These are phyloP conservation scores for Polytrichum commune DNA, from an alignment of 225 moss, liverwort and hornwort genomes.

Conservation along the genomic window DNA sequence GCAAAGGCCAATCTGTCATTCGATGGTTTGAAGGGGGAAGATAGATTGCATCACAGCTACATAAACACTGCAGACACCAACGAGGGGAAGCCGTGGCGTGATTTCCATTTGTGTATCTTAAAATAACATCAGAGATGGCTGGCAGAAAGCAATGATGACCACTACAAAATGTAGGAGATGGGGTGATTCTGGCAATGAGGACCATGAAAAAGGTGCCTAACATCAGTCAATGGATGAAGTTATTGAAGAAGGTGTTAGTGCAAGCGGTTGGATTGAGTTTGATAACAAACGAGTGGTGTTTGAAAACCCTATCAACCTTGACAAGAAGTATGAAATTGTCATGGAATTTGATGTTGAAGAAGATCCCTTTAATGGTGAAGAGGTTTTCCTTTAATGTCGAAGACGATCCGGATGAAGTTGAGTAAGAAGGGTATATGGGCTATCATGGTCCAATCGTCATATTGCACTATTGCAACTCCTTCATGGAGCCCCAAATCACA, in stretches of 20 bases:
- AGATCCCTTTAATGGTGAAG: constrained; percentile 5
- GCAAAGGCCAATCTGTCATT: constrained; percentile 10
- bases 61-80: constrained; percentile 5
- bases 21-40: constrained; percentile 14
- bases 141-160: neutral
- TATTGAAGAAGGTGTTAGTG: neutral
- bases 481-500: too few species aligned
- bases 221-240: neutral
- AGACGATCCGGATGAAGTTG: constrained; percentile 9
- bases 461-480: too few species aligned
- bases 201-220: neutral
- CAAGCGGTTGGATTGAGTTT: neutral
- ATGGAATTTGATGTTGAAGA: constrained; percentile 5
- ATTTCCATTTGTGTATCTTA: constrained; percentile 17
- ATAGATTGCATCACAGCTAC: constrained; percentile 4
- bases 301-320: constrained; percentile 13
- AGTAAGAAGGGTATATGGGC: constrained; percentile 4
- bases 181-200: neutral
- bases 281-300: neutral
- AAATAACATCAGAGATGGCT: constrained; percentile 5
- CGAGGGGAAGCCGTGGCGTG: constrained; percentile 5
- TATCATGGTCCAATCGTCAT: constrained; percentile 6
- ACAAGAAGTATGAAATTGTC: neutral
- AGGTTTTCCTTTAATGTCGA: too few species aligned
- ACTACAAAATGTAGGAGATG: neutral